Base-by-base conservation (phyloP, 768 basidiomycete species). In the Phanerodontia chrysosporium region DNA sequence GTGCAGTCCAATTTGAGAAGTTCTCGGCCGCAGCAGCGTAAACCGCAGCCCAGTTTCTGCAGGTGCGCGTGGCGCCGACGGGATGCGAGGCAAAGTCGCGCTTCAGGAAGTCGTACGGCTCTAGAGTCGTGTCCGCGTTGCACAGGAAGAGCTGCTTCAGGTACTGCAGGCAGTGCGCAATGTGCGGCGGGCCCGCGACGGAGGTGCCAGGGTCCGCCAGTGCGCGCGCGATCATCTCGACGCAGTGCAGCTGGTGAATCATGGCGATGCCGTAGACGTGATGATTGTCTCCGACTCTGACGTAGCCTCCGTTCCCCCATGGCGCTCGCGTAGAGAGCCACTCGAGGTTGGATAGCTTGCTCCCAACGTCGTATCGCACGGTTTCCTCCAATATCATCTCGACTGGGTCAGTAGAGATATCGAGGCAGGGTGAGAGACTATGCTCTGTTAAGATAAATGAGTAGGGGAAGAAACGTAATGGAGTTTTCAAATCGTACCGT, bases 121-220 rank as follows among this genome's bases (percentile, higher is more conserved):
- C 66, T 28, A 64, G 62, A 9, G 66, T 67, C n/a, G 51, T 58
- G 45, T 67, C 66, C 21, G 66, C 63, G 29, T 55, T 14, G 60
- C 66, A 67, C 13, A 67, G 51, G 27, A 61, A 54, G 22, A 55
- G 51, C 60, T 67, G 65, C 16, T 65, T 59, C 16, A 67, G 39
- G 51, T 67, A 67, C 46, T 42, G 48, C 16, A 67, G 45, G 58
- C 66, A 67, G 54, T 67, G 66, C 27, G 58, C 48, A 27, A 63
- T 24, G 48, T 67, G 66, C 14, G 57, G 59, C 18, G 46, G 46
- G 3, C 6, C 9, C 7, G 29, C 30, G 12, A 8, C 9, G 8
- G 28, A 12, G 9, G 5, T 32, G 8, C 4, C 16, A 7, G 39
- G 8, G 29, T 52, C 51, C 2, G 51, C 9, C 18, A 53, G 64